phyloP scores from a whole-genome alignment of 371 early-diverging fungal genomes.

The Coemansia sp. region DNA sequence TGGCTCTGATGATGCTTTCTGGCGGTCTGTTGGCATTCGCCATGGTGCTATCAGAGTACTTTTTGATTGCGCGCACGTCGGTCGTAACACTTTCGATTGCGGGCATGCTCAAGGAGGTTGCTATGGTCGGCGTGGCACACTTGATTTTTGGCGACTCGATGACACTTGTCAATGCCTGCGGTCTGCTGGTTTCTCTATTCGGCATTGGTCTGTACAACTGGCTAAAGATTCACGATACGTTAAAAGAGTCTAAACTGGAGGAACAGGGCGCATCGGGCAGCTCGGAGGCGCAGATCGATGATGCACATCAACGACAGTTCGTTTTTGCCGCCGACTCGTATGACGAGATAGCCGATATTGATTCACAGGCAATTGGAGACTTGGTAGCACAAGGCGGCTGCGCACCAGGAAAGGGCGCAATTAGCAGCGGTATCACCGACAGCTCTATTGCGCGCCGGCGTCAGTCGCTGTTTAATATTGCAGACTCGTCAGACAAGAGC shows the following conservation, averaged over 20 bases:
- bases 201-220: conserved; percentile 72
- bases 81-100: conserved; percentile 87
- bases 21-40: conserved; percentile 86
- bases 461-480: conserved; percentile 8
- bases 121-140: conserved; percentile 66
- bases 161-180: conserved; percentile 66
- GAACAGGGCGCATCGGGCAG: not conserved
- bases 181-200: conserved; percentile 67
- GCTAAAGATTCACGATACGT: conserved; percentile 45
- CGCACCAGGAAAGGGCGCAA: conserved; percentile 1
- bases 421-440: conserved; percentile 14
- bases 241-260: not conserved
- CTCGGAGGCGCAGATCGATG: not conserved
- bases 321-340: conserved; percentile 34
- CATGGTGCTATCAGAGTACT: conserved; percentile 83
- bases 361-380: not conserved
- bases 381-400: not conserved
- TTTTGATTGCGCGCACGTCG: conserved; percentile 77
- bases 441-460: conserved; percentile 25
- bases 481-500: not conserved
- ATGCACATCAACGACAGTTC: conserved; percentile 18
- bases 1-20: conserved; percentile 58
- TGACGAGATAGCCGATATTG: conserved; percentile 16
- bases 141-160: conserved; percentile 74
- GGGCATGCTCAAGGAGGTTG: conserved; percentile 85